Conservation (phyloP, 148 eudicot genomes). For the Suaeda aralocaspica region DNA sequence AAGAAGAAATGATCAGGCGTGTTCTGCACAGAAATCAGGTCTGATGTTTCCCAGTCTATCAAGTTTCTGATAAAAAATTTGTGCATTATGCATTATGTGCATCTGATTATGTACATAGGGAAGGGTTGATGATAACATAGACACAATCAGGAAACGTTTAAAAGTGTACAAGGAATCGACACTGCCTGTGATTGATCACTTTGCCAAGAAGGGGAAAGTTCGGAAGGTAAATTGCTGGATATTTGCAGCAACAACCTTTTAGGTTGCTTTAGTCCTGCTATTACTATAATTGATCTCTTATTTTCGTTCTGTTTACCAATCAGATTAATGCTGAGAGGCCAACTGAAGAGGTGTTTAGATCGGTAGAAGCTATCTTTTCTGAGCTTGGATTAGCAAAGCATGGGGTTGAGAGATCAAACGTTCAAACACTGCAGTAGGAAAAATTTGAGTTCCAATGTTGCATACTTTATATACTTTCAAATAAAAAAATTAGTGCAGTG, state of each 20-base stretch:
- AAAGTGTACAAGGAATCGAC: conserved; percentile 25
- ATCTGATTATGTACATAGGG: conserved; percentile 15
- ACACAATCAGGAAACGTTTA: conserved; percentile 22
- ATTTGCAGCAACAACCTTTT: background rate
- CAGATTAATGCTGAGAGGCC: conserved; percentile 28
- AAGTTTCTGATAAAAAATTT: background rate
- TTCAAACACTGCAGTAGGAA: background rate
- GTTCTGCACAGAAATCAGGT: conserved; percentile 31
- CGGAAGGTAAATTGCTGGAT: conserved; percentile 21
- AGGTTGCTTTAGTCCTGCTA: background rate
- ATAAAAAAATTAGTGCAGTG: no score
- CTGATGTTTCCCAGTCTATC: background rate
- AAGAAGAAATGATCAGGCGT: conserved; percentile 29
- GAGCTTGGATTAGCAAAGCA: conserved; percentile 19
- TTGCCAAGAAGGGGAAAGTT: conserved; percentile 18
- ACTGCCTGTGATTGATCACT: conserved; percentile 24
- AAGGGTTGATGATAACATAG: conserved; percentile 31
- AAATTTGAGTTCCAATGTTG: background rate
- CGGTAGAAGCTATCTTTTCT: conserved; percentile 15
- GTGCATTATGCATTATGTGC: background rate
- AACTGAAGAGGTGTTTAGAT: conserved; percentile 25
- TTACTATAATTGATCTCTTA: background rate
- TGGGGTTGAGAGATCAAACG: background rate
- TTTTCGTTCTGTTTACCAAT: background rate
- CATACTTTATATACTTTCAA: background rate